These are phyloP conservation scores for Zoysia japonica DNA, from an alignment of 176 grass and related monocot species.

Conservation along the genomic window DNA sequence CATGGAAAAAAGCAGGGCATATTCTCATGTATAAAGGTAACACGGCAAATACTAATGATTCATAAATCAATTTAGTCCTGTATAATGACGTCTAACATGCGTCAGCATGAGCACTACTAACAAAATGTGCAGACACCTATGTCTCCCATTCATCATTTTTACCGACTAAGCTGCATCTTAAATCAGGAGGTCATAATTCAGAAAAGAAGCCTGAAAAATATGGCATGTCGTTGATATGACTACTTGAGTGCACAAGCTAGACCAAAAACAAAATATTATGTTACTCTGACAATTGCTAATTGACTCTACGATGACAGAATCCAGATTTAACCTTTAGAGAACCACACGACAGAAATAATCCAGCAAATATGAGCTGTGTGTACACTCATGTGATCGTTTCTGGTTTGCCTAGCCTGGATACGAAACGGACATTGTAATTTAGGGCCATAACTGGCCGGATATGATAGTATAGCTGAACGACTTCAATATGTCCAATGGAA, in stretches of 20 bases:
- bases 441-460: conserved; percentile 24
- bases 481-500: conserved; percentile 33
- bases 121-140: conserved; percentile 12
- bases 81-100: conserved; percentile 11
- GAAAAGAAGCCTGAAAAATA: conserved; percentile 1
- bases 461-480: conserved; percentile 37
- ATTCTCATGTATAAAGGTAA: conserved; percentile 31
- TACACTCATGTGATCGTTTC: conserved; percentile 20
- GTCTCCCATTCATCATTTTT: neutral
- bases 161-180: neutral
- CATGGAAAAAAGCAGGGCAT: conserved; percentile 8
- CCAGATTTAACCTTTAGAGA: conserved; percentile 16
- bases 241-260: neutral
- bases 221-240: neutral
- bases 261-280: neutral
- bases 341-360: neutral
- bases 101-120: conserved; percentile 24
- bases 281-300: neutral
- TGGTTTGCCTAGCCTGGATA: conserved; percentile 25
- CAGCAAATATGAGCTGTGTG: neutral
- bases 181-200: conserved; percentile 11
- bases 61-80: conserved; percentile 23
- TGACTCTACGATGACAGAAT: neutral
- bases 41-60: conserved; percentile 25
- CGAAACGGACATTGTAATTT: conserved; percentile 13